Base-by-base conservation (phyloP, 805 yeast species). In the Kodamaea neixiangensis region DNA sequence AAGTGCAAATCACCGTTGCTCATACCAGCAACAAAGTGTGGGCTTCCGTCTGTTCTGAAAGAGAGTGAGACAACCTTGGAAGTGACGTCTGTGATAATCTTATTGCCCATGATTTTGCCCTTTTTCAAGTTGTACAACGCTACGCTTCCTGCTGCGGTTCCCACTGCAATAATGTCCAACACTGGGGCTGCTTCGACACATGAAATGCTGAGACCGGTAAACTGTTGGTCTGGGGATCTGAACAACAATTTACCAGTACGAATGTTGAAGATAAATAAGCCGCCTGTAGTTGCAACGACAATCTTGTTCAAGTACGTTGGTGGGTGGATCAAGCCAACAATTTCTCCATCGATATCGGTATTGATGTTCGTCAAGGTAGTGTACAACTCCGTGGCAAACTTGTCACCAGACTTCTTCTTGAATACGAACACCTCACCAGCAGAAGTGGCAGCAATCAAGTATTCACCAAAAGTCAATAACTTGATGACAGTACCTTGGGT, bases 261-360 rank as follows among this genome's bases (percentile, higher is more conserved):
- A 49, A 92, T 73, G 62, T 94, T 96, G 68, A 78, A 80, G 21
- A 96, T 70, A 47, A 81, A 66, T 11, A 92, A 51, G 43, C 80
- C 77, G 1, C 79, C 67, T 3, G 85, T 75, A 1, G 97, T 89
- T n/a, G 92, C 89, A 25, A 93, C 83, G 1, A 87, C 85, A 21
- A 96, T 72, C 64, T 94, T 94, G 74, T 94, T 94, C 62, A 96
- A 68, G 64, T 93, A 92, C 0, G 99, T 93, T 25, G 97, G 92
- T 46, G 93, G 86, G 66, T 94, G 99, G 9, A 82, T 61, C 15
- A 87, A 57, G 40, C 83, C 85, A 9, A 86, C 85, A 14, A 94
- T 78, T 6, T 76, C 78, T 18, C 96, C 97, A 56, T 87, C 85
- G 13, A 85, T 67, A n/a, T 77, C 68, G 21, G 85, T 80, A 49